A percentile compares a stretch with the other conserved stretches of the same genome.
phyloP scores from a whole-genome alignment of 1,284 basidiomycete species.

The Melampsora larici-populina region DNA sequence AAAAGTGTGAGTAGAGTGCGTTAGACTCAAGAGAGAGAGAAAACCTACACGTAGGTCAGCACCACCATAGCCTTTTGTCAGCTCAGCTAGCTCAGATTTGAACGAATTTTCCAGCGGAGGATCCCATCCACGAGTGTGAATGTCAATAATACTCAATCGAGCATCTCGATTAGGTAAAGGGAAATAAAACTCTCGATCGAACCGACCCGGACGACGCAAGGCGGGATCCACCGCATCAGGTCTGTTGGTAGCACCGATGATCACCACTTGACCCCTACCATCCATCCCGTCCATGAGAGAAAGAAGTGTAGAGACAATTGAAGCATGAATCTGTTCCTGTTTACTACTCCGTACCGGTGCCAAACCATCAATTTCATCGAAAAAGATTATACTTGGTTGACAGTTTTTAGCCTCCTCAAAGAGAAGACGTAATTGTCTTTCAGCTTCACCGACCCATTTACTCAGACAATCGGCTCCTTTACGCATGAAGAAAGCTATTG shows the following conservation, averaged over 20 bases:
- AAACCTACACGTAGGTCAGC: conserved; percentile 81
- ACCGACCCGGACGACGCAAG: conserved; percentile 85
- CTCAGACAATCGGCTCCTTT: conserved; percentile 97
- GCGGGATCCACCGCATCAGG: conserved; percentile 97
- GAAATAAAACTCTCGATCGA: conserved; percentile 99
- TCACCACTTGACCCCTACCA: conserved; percentile 87
- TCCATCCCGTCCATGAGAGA: conserved; percentile 99
- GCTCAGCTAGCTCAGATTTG: conserved; percentile 70
- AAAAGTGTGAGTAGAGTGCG: conserved; percentile 27
- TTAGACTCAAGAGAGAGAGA: background rate
- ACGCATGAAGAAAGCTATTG: conserved; percentile 94
- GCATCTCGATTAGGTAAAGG: conserved; percentile 81
- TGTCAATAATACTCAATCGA: conserved; percentile 79
- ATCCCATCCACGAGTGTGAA: conserved; percentile 88
- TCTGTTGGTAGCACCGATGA: conserved; percentile 95
- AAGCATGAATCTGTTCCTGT: conserved; percentile 98
- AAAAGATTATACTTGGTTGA: conserved; percentile 94
- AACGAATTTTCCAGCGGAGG: conserved; percentile 70
- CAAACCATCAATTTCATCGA: conserved; percentile 97
- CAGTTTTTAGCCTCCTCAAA: conserved; percentile 92
- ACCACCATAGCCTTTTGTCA: conserved; percentile 97
- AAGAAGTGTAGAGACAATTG: conserved; percentile 90
- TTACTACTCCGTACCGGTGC: conserved; percentile 96
- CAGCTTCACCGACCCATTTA: conserved; percentile 99
- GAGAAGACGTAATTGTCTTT: conserved; percentile 86